A percentile compares a stretch with the other conserved stretches of the same genome.
Conservation (phyloP, 768 basidiomycete species). For the Boletus huronensis region DNA sequence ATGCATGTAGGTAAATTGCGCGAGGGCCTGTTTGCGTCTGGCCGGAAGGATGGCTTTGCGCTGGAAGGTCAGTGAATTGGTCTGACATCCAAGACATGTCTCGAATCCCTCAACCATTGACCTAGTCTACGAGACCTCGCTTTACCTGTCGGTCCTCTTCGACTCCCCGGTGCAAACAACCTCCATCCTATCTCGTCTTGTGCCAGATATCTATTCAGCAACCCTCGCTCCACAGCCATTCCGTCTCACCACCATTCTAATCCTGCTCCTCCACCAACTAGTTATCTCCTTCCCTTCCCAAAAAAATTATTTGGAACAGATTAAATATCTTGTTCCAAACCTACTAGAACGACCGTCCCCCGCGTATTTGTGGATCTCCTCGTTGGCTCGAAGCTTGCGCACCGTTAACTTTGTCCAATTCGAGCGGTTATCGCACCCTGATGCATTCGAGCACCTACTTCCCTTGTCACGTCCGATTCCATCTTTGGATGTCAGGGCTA, state of each 20-base stretch:
- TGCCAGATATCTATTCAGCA: conserved; percentile 45
- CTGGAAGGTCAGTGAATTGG: conserved; percentile 52
- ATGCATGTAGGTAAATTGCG: conserved; percentile 60
- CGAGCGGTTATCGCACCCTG: conserved; percentile 39
- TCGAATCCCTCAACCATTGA: not conserved
- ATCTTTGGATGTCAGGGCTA: not conserved
- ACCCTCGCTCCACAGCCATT: conserved; percentile 13
- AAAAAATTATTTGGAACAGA: conserved; percentile 38
- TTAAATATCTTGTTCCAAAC: conserved; percentile 21
- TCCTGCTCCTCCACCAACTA: conserved; percentile 59
- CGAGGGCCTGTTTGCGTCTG: conserved; percentile 65
- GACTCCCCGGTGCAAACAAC: conserved; percentile 57
- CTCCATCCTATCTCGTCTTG: conserved; percentile 57
- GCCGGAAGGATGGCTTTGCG: conserved; percentile 57
- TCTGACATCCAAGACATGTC: not conserved
- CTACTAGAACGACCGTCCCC: conserved; percentile 38
- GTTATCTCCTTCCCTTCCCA: conserved; percentile 63
- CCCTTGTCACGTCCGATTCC: not conserved
- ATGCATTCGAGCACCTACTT: conserved; percentile 26
- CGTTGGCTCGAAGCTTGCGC: conserved; percentile 51
- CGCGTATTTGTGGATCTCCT: conserved; percentile 48
- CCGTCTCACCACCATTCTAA: conserved; percentile 36
- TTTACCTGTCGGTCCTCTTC: conserved; percentile 63
- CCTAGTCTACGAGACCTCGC: conserved; percentile 71
- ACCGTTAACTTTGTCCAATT: conserved; percentile 52